phyloP scores from a whole-genome alignment of 352 stramenopile genomes.

The Peronospora destructor region DNA sequence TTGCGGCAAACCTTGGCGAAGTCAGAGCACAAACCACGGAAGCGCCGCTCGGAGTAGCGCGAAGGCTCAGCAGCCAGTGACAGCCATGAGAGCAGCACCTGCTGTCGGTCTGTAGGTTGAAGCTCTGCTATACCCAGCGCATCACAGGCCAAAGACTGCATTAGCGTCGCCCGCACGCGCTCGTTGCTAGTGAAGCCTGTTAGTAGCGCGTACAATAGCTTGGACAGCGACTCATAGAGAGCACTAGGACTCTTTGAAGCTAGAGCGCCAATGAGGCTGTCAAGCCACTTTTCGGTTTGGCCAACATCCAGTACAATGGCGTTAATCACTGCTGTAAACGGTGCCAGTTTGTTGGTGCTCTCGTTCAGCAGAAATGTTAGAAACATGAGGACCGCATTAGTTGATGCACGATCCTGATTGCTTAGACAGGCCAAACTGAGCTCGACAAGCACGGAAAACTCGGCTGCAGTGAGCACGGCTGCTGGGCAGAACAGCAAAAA shows the following conservation, averaged over 20 bases:
- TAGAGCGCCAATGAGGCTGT: conserved; percentile 42
- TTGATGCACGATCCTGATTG: conserved; percentile 59
- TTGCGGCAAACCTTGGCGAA: conserved; percentile 76
- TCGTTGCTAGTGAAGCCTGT: conserved; percentile 37
- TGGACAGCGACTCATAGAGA: conserved; percentile 47
- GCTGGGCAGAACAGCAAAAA: conserved; percentile 66
- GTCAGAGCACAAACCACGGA: conserved; percentile 51
- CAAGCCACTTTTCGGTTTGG: conserved; percentile 45
- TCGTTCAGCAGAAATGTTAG: conserved; percentile 57
- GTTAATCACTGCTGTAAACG: conserved; percentile 44
- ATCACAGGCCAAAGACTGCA: conserved; percentile 33
- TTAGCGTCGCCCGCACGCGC: conserved; percentile 24
- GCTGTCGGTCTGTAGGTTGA: conserved; percentile 37
- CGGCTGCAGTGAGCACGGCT: conserved; percentile 44
- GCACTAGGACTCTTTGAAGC: conserved; percentile 46
- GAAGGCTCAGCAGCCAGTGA: conserved; percentile 45
- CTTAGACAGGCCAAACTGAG: conserved; percentile 51
- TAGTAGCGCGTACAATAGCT: conserved; percentile 48
- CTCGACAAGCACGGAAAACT: conserved; percentile 55
- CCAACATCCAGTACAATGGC: conserved; percentile 33
- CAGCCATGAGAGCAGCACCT: conserved; percentile 51
- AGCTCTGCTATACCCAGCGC: conserved; percentile 36
- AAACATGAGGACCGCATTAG: conserved; percentile 64
- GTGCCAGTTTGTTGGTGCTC: conserved; percentile 35
- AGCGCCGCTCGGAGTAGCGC: conserved; percentile 46